A percentile compares a stretch with the other conserved stretches of the same genome.
phyloP scores from a whole-genome alignment of 176 grass and related monocot genomes.

The Oryza officinalis region DNA sequence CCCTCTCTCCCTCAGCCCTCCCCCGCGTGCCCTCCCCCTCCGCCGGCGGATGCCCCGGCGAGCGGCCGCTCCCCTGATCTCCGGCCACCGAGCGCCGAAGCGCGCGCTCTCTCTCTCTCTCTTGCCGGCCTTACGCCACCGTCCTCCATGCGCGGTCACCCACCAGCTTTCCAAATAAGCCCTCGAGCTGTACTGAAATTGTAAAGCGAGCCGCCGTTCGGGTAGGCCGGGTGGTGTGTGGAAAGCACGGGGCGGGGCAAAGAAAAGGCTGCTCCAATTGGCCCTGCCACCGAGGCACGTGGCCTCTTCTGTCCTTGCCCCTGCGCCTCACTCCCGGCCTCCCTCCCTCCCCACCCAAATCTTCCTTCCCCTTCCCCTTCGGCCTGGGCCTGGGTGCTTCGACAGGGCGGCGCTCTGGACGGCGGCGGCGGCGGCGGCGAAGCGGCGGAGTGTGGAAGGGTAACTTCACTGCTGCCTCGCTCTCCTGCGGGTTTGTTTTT shows the following conservation, averaged over 20 bases:
- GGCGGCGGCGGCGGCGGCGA: conserved; percentile 9
- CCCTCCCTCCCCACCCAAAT: conserved; percentile 19
- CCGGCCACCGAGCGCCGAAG: too few relatives aligned
- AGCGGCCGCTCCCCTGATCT: too few relatives aligned
- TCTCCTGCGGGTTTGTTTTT: neutral
- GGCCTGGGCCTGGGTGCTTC: neutral
- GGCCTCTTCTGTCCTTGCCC: conserved; percentile 23
- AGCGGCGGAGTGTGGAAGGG: neutral
- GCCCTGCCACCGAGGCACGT: conserved; percentile 49
- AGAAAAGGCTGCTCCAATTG: conserved; percentile 44
- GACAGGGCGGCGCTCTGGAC: neutral
- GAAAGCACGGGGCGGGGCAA: conserved; percentile 32
- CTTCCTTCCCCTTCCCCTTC: neutral
- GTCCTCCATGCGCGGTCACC: too few relatives aligned
- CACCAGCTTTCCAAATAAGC: neutral
- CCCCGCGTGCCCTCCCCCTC: too few relatives aligned
- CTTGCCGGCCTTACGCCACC: too few relatives aligned
- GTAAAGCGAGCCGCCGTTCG: neutral
- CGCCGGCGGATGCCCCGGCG: too few relatives aligned
- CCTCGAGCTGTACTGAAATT: neutral
- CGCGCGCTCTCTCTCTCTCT: too few relatives aligned
- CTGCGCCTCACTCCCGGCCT: neutral
- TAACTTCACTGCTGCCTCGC: neutral
- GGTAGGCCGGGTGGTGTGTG: conserved; percentile 13
- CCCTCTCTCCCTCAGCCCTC: too few relatives aligned